Evolutionary conservation across 805 yeast genomes (phyloP), one percentile per base, ranked within the genome.

Genomic region (Zygotorulaspora florentina): DNA sequence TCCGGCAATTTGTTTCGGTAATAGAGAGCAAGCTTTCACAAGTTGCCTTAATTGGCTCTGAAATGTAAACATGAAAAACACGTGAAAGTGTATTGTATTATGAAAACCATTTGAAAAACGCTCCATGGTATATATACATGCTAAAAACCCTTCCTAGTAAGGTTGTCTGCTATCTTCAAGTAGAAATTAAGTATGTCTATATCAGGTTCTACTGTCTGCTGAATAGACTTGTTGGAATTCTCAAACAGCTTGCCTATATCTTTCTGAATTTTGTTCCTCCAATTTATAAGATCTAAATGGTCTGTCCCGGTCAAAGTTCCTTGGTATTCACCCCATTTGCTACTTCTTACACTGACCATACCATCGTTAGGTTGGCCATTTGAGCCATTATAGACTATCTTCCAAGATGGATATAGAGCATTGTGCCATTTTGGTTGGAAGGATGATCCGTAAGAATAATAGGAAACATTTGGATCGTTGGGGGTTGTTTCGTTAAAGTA

Each of bases 271-370:
- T 72, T 59, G 55, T 81, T 83, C 40, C 82, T 76, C 95, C 96
- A 84, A 59, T 89, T 90, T 40, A 89, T 87, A 48, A 88, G 68
- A 62, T 90, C 96, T 48, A 87, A 69, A 66, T 89, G 97, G 65
- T 89, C 96, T 2, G 85, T 87, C 51, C 81, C 75, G 34, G 79
- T 79, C 29, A 90, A 62, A 0, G 93, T 85, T 0, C 96, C 97
- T 53, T 81, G 61, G 64, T 85, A 87, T 37, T 79, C 67, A 0
- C 96, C 96, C 96, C 96, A 89, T 56, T 76, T 77, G 1, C 95
- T 70, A 47, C 93, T 85, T 31, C 72, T 68, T 1, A 87, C 83
- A 50, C 91, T 83, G 2, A 89, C 95, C 69, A 90, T 65, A 0
- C 97, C 97, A 66, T 89, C 97, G 61, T 87, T 89, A 13, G 77